Evolutionary conservation across 2,329 filamentous ascomycete species (phyloP), one percentile per base, ranked within the genome.

Genomic region (Arthrobotrys megalospora): DNA sequence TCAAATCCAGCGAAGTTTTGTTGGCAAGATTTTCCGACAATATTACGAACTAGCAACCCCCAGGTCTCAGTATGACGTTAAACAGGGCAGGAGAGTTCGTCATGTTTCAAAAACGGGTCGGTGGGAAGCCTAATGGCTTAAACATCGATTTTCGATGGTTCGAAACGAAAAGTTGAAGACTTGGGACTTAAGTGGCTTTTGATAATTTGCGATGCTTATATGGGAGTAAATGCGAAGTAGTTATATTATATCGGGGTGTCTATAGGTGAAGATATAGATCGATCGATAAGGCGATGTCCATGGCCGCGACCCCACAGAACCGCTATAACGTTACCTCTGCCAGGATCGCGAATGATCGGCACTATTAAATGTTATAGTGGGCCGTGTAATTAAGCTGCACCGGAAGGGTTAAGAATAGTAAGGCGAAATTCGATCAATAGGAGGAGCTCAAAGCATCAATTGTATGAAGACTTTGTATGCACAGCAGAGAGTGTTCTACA

Each of bases 1-100:
- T 24, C 24, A 11, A 11, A 7, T 24, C 5, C 24, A 19, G 21
- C 36, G 36, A 38, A 45, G 21, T 34, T 34, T 16, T 34, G 3
- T 34, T 14, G 14, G 16, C 3, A 34, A 19, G 24, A 16, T 34
- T 34, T n/a, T 34, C 12, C 24, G 24, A 28, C 24, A n/a, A n/a
- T n/a, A 28, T 28, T 28, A 28, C 24, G 41, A 12, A 12, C 36
- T n/a, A 8, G 10, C 21, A 53, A 38, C 21, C 24, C 21, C 16
- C 52, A 32, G 32, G 65, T 69, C 50, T 65, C 68, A 55, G 32
- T 28, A 19, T 38, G 55, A 72, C 58, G 45, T 64, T 60, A 67
- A 72, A 72, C 58, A 55, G 41, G 60, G 55, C 55, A 60, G 55
- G 55, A 60, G 55, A 3, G 36, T 60, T 50, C 41, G 45, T 64